phyloP scores from a whole-genome alignment of 768 basidiomycete species.

The Suillus ampliporus region DNA sequence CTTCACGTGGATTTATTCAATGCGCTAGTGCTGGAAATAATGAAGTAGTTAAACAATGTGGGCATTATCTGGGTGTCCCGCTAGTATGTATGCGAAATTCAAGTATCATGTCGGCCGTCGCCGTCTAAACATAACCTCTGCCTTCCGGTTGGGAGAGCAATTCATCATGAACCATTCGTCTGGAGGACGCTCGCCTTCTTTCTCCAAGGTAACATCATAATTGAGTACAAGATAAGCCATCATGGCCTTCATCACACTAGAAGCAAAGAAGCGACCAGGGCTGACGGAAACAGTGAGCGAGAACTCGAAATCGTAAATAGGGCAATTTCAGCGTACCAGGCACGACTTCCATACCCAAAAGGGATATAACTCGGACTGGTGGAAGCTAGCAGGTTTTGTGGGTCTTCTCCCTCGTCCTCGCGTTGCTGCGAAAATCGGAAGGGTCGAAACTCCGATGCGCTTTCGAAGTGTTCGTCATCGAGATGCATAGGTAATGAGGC shows the following conservation, averaged over 20 bases:
- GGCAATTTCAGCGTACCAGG: conserved; percentile 35
- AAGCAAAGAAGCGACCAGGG: conserved; percentile 50
- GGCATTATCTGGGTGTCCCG: conserved; percentile 19
- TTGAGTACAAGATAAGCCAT: conserved; percentile 46
- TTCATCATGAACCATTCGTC: conserved; percentile 42
- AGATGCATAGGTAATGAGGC: conserved; percentile 41
- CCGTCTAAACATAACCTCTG: conserved; percentile 45
- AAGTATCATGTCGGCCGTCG: conserved; percentile 20
- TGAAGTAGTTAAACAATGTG: conserved; percentile 9
- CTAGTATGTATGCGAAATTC: conserved; percentile 14
- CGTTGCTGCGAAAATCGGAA: conserved; percentile 44
- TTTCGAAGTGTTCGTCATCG: conserved; percentile 48
- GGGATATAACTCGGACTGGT: conserved; percentile 40
- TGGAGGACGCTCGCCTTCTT: conserved; percentile 40
- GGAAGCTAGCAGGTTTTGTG: conserved; percentile 34
- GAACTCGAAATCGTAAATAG: neutral
- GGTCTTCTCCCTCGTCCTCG: conserved; percentile 26
- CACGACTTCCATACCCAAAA: conserved; percentile 41
- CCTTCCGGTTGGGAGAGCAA: conserved; percentile 41
- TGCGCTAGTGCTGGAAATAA: conserved; percentile 13
- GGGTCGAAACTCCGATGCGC: conserved; percentile 47
- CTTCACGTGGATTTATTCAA: neutral
- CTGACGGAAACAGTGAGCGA: conserved; percentile 27
- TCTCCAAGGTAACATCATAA: conserved; percentile 45
- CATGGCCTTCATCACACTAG: conserved; percentile 45